Base-by-base conservation (phyloP, 192 early-diverging fungal species). In the Coemansia sp. region DNA sequence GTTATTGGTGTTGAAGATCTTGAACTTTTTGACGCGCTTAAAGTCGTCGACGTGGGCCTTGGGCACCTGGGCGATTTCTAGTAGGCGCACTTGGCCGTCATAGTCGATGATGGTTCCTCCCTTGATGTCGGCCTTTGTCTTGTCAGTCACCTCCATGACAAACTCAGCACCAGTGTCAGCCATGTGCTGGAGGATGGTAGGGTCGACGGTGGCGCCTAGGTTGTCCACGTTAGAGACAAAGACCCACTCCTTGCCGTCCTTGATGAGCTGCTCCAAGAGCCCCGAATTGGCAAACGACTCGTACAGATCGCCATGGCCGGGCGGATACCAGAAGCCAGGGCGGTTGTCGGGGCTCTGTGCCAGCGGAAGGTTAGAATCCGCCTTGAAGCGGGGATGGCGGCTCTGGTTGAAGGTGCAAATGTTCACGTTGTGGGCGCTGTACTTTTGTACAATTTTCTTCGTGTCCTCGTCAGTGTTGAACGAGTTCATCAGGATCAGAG, bases 161-260 rank as follows among this genome's bases (percentile, higher is more conserved):
- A 97, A 99, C 74, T 97, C 96, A 45, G 95, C 87, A 14, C 85
- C 90, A 50, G 89, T 88, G 40, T 86, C 85, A 35, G 89, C 91
- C 88, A 99, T 89, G 74, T 99, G 93, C 69, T 93, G 84, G 59
- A 98, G 78, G 63, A 99, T 98, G 67, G 88, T 84, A 43, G 91
- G 84, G 71, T 99, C 96, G 26, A 98, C 97, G 9, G 95, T 97
- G 24, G 95, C 97, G 31, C 97, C 97, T 50, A 99, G 83, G 76
- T 99, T 99, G 77, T 99, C 97, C 8, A 99, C 94, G 84, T 99
- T 99, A 23, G 95, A 95, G 50, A 99, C 90, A 86, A 99, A 99
- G 38, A 99, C 82, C 76, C 95, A 99, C 74, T 99, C 95, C 76
- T 99, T 99, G 67, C 96, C 96, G 62, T 97, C 86, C n/a, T 81